Conservation (phyloP, 495 filamentous ascomycete genomes). For the Penicillium dipodomyicola region DNA sequence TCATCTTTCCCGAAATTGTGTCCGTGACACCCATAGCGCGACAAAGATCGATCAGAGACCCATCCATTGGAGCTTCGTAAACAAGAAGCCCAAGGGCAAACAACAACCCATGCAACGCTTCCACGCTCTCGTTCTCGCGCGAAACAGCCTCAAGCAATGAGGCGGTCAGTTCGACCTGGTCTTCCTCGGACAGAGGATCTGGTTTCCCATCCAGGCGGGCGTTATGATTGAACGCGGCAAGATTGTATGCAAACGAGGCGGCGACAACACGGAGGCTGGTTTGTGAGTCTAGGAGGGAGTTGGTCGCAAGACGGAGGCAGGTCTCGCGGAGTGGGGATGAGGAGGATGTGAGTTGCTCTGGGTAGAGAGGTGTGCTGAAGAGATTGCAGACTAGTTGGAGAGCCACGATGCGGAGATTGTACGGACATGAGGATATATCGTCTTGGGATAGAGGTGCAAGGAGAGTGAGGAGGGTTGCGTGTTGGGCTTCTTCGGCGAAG, state of each 20-base stretch:
- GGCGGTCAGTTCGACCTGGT: constrained; percentile 76
- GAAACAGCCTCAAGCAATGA: constrained; percentile 72
- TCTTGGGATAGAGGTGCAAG: constrained; percentile 55
- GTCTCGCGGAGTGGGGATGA: constrained; percentile 34
- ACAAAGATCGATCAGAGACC: constrained; percentile 73
- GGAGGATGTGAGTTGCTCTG: constrained; percentile 38
- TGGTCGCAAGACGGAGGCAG: constrained; percentile 47
- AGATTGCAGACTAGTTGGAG: constrained; percentile 64
- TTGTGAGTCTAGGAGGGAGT: constrained; percentile 54
- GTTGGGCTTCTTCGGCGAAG: constrained; percentile 71
- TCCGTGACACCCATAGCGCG: constrained; percentile 65
- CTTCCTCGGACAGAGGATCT: constrained; percentile 61
- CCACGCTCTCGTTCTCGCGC: constrained; percentile 62
- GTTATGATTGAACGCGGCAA: constrained; percentile 67
- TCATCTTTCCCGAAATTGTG: constrained; percentile 53
- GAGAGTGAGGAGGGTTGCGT: constrained; percentile 61
- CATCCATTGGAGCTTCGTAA: constrained; percentile 65
- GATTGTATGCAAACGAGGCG: constrained; percentile 78
- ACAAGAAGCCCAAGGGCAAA: constrained; percentile 69
- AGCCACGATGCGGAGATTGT: constrained; percentile 78
- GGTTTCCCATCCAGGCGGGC: constrained; percentile 54
- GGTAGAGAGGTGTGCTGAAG: constrained; percentile 55
- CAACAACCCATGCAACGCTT: constrained; percentile 70
- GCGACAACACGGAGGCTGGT: constrained; percentile 68
- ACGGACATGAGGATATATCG: constrained; percentile 56